A percentile compares a stretch with the other conserved stretches of the same genome.
These are phyloP conservation scores for Pleurotus eryngii DNA, from an alignment of 768 basidiomycete species.

Conservation along the genomic window DNA sequence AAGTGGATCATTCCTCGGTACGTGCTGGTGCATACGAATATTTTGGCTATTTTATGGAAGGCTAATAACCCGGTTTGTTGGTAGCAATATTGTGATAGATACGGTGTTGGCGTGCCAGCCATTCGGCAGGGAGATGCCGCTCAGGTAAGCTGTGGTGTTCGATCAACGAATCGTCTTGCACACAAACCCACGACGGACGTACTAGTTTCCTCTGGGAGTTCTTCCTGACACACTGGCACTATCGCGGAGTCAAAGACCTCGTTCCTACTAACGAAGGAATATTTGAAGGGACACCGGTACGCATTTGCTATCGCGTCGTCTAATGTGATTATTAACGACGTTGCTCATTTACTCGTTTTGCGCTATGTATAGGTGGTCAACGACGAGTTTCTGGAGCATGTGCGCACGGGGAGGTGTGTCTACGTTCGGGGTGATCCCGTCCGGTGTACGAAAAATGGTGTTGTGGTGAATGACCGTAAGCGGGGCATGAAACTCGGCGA, in stretches of 20 bases:
- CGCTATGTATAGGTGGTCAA: constrained; percentile 38
- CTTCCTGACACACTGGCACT: constrained; percentile 40
- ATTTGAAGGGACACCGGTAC: constrained; percentile 45
- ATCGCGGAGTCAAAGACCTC: constrained; percentile 41
- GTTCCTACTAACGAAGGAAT: constrained; percentile 37
- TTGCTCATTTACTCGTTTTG: not conserved
- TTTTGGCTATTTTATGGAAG: too few species aligned
- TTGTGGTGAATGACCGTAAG: constrained; percentile 36
- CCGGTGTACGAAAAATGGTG: constrained; percentile 29
- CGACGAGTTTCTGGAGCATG: constrained; percentile 44
- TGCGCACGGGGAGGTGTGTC: constrained; percentile 36
- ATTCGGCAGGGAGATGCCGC: constrained; percentile 50
- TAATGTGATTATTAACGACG: too few species aligned
- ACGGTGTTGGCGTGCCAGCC: constrained; percentile 46
- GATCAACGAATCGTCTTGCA: too few species aligned
- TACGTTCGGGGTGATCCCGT: constrained; percentile 47
- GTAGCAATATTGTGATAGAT: constrained; percentile 42
- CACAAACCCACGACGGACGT: not conserved
- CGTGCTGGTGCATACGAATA: too few species aligned
- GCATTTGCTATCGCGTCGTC: not conserved
- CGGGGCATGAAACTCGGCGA: constrained; percentile 30
- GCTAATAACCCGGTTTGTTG: not conserved
- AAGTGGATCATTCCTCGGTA: constrained; percentile 47
- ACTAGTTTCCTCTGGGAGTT: constrained; percentile 43
- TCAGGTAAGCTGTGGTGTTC: constrained; percentile 27